Base-by-base conservation (phyloP, 108 stramenopile species). In the Conticribra weissflogii region DNA sequence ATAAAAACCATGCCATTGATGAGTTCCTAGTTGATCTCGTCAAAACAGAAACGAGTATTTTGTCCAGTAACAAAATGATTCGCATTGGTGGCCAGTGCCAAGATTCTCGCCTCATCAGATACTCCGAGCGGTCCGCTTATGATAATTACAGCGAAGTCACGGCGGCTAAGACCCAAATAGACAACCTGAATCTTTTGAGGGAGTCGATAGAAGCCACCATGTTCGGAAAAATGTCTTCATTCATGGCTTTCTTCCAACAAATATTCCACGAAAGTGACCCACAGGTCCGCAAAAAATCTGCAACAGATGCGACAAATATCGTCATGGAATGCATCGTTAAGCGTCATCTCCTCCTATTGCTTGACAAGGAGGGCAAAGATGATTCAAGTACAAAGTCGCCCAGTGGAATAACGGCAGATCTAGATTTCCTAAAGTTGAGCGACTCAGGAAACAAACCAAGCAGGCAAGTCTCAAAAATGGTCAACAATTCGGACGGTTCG, bases 1-100 rank as follows among this genome's bases (percentile, higher is more conserved):
- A 82, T 41, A 82, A 78, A 22, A 82, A 82, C 52, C 81, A 82
- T 45, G 76, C 76, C 24, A 72, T 72, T 33, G 81, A 82, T 52
- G 76, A 78, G 28, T 82, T 82, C 46, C 60, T 78, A 4, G 17
- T 23, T 36, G 81, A 82, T 46, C 47, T 82, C 14, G 24, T 82
- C 21, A 67, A 78, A 47, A 61, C 59, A 15, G 52, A 45, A 55
- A 50, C 59, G 12, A 12, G 36, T 41, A 5, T 41, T 41, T n/a
- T n/a, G n/a, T 41, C 36, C 36, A 41, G 36, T 12, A 41, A 41
- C 36, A 41, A 41, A 41, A 41, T 41, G 36, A 41, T 41, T 9
- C 36, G 36, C 36, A 41, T 41, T 41, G 36, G 36, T 9, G 36
- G 36, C 36, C 36, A 41, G 12, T 41, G 36, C 33, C 53, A 64